These are phyloP conservation scores for Aspergillus neoniger DNA, from an alignment of 2,329 filamentous ascomycete genomes.

Conservation along the genomic window DNA sequence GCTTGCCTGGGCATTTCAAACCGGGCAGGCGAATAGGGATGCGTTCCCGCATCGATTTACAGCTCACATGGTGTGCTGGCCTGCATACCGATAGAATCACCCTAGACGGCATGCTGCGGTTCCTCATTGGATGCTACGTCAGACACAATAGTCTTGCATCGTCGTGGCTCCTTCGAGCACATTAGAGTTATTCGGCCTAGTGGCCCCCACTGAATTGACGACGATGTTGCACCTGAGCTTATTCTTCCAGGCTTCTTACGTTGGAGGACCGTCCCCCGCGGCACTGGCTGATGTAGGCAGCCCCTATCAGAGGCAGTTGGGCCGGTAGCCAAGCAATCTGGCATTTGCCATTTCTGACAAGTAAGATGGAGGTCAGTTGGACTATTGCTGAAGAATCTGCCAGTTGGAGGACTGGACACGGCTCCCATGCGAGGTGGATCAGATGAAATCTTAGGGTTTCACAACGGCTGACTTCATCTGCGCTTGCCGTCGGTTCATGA, in stretches of 20 bases:
- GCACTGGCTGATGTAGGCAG: background rate
- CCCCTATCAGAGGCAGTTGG: conserved; percentile 17
- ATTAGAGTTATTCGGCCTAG: conserved; percentile 19
- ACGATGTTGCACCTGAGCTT: conserved; percentile 26
- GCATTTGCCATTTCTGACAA: conserved; percentile 23
- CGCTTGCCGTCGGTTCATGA: conserved; percentile 34
- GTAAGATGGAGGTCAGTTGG: conserved; percentile 24
- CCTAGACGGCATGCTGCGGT: conserved; percentile 9
- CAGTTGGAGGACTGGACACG: conserved; percentile 1
- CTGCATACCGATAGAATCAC: conserved; percentile 20
- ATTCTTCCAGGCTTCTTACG: conserved; percentile 16
- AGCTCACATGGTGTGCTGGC: conserved; percentile 35
- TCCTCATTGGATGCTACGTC: conserved; percentile 21
- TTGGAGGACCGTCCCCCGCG: background rate
- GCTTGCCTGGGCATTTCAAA: conserved; percentile 21
- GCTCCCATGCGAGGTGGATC: conserved; percentile 36
- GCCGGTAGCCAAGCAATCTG: conserved; percentile 21
- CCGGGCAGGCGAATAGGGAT: conserved; percentile 28
- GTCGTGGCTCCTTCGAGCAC: conserved; percentile 6
- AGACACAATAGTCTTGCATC: conserved; percentile 14
- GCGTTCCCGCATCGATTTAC: conserved; percentile 20
- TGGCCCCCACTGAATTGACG: conserved; percentile 12
- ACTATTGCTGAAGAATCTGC: conserved; percentile 14
- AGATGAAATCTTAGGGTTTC: conserved; percentile 39
- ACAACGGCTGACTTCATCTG: conserved; percentile 42